These are phyloP conservation scores for Haberlea rhodopensis DNA, from an alignment of 257 asterid species.

Conservation along the genomic window DNA sequence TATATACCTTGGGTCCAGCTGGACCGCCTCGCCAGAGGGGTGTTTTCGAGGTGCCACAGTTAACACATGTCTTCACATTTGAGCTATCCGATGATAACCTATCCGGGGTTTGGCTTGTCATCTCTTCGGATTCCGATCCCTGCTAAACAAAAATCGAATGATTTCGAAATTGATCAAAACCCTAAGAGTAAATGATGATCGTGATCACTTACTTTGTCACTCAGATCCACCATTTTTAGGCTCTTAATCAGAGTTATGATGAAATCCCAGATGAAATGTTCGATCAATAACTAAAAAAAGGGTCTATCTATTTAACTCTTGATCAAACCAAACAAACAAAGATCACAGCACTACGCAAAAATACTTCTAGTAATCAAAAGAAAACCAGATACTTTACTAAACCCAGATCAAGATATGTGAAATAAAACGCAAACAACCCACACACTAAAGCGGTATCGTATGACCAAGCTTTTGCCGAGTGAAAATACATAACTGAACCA, in stretches of 20 bases:
- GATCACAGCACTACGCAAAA: constrained; percentile 26
- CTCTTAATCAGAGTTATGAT: constrained; percentile 18
- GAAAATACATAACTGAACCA: not conserved
- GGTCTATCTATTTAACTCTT: not conserved
- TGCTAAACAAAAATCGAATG: constrained; percentile 13
- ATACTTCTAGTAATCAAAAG: too few species aligned
- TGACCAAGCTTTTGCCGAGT: constrained; percentile 15
- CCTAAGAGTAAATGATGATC: not conserved
- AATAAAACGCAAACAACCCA: not conserved
- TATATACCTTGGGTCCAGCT: constrained; percentile 88
- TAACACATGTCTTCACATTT: constrained; percentile 68
- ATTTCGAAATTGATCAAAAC: not conserved
- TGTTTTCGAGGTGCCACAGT: constrained; percentile 89
- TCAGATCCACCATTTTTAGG: constrained; percentile 61
- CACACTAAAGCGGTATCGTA: not conserved
- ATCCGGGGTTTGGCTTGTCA: constrained; percentile 47
- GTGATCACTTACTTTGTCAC: constrained; percentile 79
- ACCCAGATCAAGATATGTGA: constrained; percentile 8
- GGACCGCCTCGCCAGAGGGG: constrained; percentile 99
- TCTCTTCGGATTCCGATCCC: constrained; percentile 72
- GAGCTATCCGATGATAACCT: constrained; percentile 57
- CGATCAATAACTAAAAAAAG: not conserved
- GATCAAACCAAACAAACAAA: constrained; percentile 21
- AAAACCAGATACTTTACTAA: too few species aligned
- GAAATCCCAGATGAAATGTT: constrained; percentile 15